These are phyloP conservation scores for Achaetomiella virescens DNA, from an alignment of 495 filamentous ascomycete species.

Conservation along the genomic window DNA sequence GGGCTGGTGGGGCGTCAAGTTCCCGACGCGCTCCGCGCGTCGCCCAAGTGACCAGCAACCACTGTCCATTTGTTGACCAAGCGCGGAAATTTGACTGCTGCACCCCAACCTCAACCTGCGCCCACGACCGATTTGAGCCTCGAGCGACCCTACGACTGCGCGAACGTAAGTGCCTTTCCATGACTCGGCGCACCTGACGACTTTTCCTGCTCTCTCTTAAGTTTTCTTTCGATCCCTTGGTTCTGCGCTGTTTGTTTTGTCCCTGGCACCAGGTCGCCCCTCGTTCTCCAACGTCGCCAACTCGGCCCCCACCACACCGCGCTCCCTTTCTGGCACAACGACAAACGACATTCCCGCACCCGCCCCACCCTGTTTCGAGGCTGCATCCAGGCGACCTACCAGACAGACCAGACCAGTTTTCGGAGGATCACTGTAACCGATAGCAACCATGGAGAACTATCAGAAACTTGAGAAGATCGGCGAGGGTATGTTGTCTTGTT, in stretches of 20 bases:
- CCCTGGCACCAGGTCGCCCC: slow-evolving; percentile 13
- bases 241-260: slow-evolving; percentile 13
- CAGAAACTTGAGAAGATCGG: slow-evolving; percentile 99
- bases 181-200: slow-evolving; percentile 7
- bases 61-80: slow-evolving; percentile 23
- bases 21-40: slow-evolving; percentile 23
- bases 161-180: slow-evolving; percentile 14
- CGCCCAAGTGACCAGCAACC: slow-evolving; percentile 11
- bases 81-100: slow-evolving; percentile 23
- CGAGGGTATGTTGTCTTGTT: slow-evolving; percentile 60
- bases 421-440: not conserved
- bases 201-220: slow-evolving; percentile 1
- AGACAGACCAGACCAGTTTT: not conserved
- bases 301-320: slow-evolving; percentile 2
- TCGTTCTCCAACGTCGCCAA: slow-evolving; percentile 9
- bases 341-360: slow-evolving; percentile 1
- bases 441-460: slow-evolving; percentile 84
- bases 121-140: not conserved
- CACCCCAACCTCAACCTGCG: slow-evolving; percentile 5
- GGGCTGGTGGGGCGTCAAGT: slow-evolving; percentile 6
- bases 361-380: not conserved
- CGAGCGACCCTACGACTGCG: not conserved
- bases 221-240: not conserved
- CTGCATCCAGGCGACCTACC: not conserved
- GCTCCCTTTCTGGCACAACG: not conserved